Percentiles rank a stretch among this genome's conserved stretches.
Evolutionary conservation across 805 yeast genomes (phyloP).

Genomic region (Hanseniaspora vineae): DNA sequence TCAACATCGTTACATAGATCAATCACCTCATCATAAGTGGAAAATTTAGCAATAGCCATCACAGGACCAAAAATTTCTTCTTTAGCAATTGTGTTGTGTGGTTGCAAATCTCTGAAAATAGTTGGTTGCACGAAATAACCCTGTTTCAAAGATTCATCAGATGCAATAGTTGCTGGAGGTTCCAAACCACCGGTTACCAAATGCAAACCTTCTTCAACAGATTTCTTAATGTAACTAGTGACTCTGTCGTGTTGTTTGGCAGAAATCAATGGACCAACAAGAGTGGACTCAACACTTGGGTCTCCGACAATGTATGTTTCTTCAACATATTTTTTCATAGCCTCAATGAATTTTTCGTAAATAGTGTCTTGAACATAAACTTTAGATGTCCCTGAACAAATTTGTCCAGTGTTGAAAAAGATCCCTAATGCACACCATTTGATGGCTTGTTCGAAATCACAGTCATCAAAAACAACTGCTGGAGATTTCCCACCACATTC

Average conservation of each 20-base stretch:
- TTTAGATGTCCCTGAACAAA: conserved; percentile 53
- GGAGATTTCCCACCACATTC: conserved; percentile 46
- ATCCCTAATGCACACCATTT: conserved; percentile 44
- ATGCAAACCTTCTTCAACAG: conserved; percentile 42
- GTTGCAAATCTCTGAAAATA: conserved; percentile 32
- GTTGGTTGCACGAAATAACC: conserved; percentile 35
- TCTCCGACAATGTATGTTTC: conserved; percentile 31
- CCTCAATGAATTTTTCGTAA: conserved; percentile 36
- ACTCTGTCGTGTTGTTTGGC: conserved; percentile 35
- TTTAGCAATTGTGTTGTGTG: conserved; percentile 28
- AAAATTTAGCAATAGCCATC: conserved; percentile 30
- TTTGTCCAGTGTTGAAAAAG: conserved; percentile 50
- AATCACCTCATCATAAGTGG: conserved; percentile 32
- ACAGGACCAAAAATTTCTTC: conserved; percentile 48
- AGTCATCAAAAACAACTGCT: conserved; percentile 33
- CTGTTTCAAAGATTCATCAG: conserved; percentile 9
- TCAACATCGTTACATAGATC: conserved; percentile 30
- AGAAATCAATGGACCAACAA: conserved; percentile 46
- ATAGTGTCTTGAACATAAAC: conserved; percentile 41
- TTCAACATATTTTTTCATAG: conserved; percentile 24
- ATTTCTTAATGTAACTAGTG: conserved; percentile 32
- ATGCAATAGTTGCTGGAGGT: conserved; percentile 15
- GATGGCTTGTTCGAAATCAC: conserved; percentile 33
- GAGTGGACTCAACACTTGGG: conserved; percentile 30
- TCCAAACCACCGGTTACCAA: conserved; percentile 32